phyloP scores from a whole-genome alignment of 208 protist species.

The Crithidia thermophila region DNA sequence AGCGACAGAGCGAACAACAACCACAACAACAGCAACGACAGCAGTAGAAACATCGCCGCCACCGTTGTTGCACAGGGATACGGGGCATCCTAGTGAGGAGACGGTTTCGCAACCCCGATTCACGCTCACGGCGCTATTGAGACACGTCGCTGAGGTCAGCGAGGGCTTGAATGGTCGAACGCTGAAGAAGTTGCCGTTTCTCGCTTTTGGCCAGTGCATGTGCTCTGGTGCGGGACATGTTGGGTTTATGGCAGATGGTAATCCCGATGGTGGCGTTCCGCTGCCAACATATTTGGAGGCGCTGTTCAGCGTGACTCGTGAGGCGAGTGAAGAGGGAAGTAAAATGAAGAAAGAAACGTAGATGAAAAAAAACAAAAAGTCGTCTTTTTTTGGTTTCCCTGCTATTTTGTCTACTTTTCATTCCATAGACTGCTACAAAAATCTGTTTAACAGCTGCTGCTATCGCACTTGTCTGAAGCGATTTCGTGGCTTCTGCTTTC shows the following conservation, averaged over 20 bases:
- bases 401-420: constrained; percentile 15
- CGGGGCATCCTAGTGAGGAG: too few species aligned
- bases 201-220: constrained; percentile 63
- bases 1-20: too few species aligned
- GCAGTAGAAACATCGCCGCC: too few species aligned
- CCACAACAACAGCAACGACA: constrained; percentile 17
- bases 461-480: too few species aligned
- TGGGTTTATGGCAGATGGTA: not conserved
- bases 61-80: too few species aligned
- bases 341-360: not conserved
- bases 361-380: constrained; percentile 15
- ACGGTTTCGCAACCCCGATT: too few species aligned
- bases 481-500: constrained; percentile 1
- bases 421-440: too few species aligned
- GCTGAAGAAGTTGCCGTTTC: constrained; percentile 93
- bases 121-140: constrained; percentile 11
- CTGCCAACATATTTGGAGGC: constrained; percentile 17
- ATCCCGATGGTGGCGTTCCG: not conserved
- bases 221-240: not conserved
- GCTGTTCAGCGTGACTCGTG: constrained; percentile 8
- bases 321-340: not conserved
- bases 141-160: constrained; percentile 45
- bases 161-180: constrained; percentile 90
- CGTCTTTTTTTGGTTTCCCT: constrained; percentile 1
- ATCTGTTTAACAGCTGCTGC: too few species aligned